Evolutionary conservation across 1,139 yeast genomes (phyloP).

Genomic region (Zygosaccharomyces pseudobailii): DNA sequence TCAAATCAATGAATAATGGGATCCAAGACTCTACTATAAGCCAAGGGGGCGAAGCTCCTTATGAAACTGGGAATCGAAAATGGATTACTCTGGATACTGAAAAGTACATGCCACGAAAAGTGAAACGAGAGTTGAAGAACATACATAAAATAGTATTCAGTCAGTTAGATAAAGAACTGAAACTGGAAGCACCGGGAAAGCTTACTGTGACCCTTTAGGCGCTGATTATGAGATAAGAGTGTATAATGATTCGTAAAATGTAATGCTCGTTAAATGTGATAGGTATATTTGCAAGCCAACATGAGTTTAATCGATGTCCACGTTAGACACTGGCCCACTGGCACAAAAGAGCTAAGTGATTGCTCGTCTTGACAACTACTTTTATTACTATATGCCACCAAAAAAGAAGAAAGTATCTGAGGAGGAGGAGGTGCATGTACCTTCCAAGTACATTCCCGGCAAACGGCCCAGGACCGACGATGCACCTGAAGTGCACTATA

Average conservation of each 20-base stretch:
- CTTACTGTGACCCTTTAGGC: constrained; percentile 16
- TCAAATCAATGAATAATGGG: constrained; percentile 5
- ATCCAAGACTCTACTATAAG: neutral
- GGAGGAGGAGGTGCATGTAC: constrained; percentile 17
- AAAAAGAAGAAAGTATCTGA: constrained; percentile 22
- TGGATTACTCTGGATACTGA: constrained; percentile 11
- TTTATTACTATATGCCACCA: constrained; percentile 21
- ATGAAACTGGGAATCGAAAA: neutral
- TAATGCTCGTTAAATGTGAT: neutral
- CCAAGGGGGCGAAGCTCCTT: neutral
- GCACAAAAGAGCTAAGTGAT: too few relatives aligned
- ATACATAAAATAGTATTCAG: constrained; percentile 13
- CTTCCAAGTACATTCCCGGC: constrained; percentile 28
- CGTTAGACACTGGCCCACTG: neutral
- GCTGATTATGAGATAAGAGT: neutral
- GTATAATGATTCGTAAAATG: neutral
- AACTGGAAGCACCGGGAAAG: constrained; percentile 12
- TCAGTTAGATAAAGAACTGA: constrained; percentile 15
- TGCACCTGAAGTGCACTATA: constrained; percentile 26
- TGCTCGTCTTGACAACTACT: too few relatives aligned
- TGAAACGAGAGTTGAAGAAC: constrained; percentile 7
- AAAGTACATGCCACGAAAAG: constrained; percentile 6
- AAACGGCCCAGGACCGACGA: constrained; percentile 30
- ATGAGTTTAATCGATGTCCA: neutral
- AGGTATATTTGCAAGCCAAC: neutral